Percentiles rank a stretch among this genome's conserved stretches.
These are phyloP conservation scores for Haplosporangium sp. DNA, from an alignment of 371 early-diverging fungal genomes.

Conservation along the genomic window DNA sequence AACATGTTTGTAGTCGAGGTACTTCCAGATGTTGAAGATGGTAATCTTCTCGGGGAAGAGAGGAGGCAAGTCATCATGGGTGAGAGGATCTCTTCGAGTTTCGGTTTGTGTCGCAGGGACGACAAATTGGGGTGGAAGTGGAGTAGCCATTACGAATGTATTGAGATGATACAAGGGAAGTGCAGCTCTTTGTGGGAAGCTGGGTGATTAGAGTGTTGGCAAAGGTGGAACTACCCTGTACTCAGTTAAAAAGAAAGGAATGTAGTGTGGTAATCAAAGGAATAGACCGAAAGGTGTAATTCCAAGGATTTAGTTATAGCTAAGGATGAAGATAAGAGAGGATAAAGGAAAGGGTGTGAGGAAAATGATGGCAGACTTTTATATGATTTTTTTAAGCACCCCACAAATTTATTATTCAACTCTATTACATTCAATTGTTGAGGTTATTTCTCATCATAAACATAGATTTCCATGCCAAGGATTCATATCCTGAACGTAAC, in stretches of 20 bases:
- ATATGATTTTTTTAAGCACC: conserved; percentile 1
- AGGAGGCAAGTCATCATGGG: conserved; percentile 57
- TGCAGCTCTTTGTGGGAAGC: not conserved
- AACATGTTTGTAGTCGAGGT: conserved; percentile 87
- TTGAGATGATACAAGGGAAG: not conserved
- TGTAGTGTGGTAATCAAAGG: not conserved
- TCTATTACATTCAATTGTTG: not conserved
- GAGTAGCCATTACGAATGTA: conserved; percentile 40
- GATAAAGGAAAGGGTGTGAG: not conserved
- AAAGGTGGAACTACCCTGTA: not conserved
- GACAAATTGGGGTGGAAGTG: conserved; percentile 48
- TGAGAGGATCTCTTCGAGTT: conserved; percentile 46
- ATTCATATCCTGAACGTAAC: not conserved
- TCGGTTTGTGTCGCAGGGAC: conserved; percentile 50
- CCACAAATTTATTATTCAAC: not conserved
- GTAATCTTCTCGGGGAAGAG: conserved; percentile 67
- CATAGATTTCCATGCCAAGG: not conserved
- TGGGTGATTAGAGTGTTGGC: too few species aligned
- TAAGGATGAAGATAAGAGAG: not conserved
- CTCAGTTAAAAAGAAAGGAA: not conserved
- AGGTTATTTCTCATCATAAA: not conserved
- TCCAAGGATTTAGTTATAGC: not conserved
- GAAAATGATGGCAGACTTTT: not conserved
- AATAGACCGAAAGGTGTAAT: not conserved
- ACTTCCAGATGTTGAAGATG: conserved; percentile 64